A percentile compares a stretch with the other conserved stretches of the same genome.
These are phyloP conservation scores for Helianthus tuberosus DNA, from an alignment of 129 eudicot genomes.

Conservation along the genomic window DNA sequence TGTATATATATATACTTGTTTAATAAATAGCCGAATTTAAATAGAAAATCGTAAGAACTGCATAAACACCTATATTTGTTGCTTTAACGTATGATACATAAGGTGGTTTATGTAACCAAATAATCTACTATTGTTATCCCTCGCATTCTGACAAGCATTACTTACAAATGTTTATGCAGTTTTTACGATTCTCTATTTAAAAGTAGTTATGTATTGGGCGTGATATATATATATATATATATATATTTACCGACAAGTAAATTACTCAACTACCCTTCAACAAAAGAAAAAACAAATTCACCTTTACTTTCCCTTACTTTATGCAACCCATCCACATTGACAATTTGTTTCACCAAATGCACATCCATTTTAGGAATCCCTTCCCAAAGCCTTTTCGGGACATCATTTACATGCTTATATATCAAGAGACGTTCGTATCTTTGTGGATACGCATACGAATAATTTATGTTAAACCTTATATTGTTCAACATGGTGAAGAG, in stretches of 20 bases:
- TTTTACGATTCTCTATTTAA: background rate
- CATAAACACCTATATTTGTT: background rate
- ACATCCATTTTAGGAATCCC: constrained; percentile 35
- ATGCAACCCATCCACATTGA: constrained; percentile 50
- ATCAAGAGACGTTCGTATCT: background rate
- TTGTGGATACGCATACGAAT: too few relatives aligned
- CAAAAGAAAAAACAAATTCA: background rate
- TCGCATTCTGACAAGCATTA: background rate
- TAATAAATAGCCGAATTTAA: background rate
- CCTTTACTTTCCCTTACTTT: constrained; percentile 32
- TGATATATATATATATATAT: too few relatives aligned
- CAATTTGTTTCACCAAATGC: constrained; percentile 44
- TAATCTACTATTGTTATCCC: background rate
- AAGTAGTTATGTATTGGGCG: background rate
- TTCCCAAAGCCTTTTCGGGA: constrained; percentile 33
- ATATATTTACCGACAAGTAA: too few relatives aligned
- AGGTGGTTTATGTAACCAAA: too few relatives aligned
- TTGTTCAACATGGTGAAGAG: constrained; percentile 24
- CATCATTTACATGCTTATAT: constrained; percentile 35
- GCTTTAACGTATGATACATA: background rate
- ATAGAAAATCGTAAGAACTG: background rate
- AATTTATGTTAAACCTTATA: background rate
- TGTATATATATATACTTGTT: background rate
- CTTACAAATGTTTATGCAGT: background rate
- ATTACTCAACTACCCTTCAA: too few relatives aligned